These are phyloP conservation scores for Melampsora occidentalis DNA, from an alignment of 1,284 basidiomycete genomes.

Conservation along the genomic window DNA sequence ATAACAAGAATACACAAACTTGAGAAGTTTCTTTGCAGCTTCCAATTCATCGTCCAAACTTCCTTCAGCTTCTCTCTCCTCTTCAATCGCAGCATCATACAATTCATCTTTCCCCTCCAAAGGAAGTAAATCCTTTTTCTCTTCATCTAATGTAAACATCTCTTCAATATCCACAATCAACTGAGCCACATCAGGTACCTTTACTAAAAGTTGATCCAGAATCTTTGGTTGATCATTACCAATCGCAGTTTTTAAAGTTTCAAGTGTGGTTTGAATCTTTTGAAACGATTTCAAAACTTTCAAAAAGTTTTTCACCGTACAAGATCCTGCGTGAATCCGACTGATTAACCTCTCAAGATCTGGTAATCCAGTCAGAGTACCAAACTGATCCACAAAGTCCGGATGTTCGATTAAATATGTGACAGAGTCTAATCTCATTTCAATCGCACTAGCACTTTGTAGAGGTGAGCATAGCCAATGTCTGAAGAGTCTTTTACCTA, in stretches of 20 bases:
- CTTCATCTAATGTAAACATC: constrained; percentile 56
- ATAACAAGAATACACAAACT: constrained; percentile 3
- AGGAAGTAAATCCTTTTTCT: constrained; percentile 27
- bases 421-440: constrained; percentile 88
- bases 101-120: constrained; percentile 41
- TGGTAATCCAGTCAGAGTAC: constrained; percentile 69
- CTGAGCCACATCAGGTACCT: constrained; percentile 66
- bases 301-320: constrained; percentile 74
- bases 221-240: constrained; percentile 73
- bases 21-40: constrained; percentile 42
- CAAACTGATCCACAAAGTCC: constrained; percentile 72
- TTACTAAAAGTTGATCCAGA: constrained; percentile 51
- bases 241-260: constrained; percentile 64
- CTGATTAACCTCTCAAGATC: constrained; percentile 91
- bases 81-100: constrained; percentile 41
- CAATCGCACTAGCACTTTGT: constrained; percentile 74
- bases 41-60: constrained; percentile 31
- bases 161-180: constrained; percentile 70
- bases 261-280: constrained; percentile 70
- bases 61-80: constrained; percentile 37
- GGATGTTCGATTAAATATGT: constrained; percentile 77
- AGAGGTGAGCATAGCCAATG: constrained; percentile 91
- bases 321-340: constrained; percentile 84
- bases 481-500: constrained; percentile 84
- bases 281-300: constrained; percentile 65